A percentile compares a stretch with the other conserved stretches of the same genome.
phyloP scores from a whole-genome alignment of 257 asterid species.

The Perilla frutescens region DNA sequence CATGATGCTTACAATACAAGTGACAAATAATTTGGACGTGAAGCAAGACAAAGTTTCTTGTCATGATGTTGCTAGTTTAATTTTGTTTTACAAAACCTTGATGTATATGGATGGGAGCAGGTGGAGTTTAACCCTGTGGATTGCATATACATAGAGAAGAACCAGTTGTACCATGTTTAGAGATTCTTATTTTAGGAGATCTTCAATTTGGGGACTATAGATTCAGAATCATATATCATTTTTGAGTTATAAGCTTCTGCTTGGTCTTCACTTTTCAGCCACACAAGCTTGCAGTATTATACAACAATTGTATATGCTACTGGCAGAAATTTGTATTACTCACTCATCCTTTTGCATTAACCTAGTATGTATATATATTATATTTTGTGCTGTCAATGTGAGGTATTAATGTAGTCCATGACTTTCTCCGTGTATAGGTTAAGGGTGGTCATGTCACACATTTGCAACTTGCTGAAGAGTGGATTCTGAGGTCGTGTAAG shows the following conservation, averaged over 20 bases:
- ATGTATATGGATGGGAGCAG: conserved; percentile 13
- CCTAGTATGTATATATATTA: no score
- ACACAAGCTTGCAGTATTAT: conserved; percentile 17
- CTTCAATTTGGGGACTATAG: not conserved
- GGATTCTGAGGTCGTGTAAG: conserved; percentile 67
- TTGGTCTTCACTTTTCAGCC: conserved; percentile 27
- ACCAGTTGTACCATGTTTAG: not conserved
- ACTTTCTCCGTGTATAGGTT: conserved; percentile 53
- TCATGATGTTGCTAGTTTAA: not conserved
- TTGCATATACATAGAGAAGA: not conserved
- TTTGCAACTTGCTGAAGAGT: conserved; percentile 83
- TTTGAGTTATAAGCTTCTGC: conserved; percentile 25
- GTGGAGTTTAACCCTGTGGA: conserved; percentile 20
- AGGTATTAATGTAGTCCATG: conserved; percentile 9
- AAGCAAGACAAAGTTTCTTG: conserved; percentile 17
- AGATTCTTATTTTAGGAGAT: not conserved
- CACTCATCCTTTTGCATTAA: conserved; percentile 26
- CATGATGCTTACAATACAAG: not conserved
- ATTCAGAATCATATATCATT: conserved; percentile 8
- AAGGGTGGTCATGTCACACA: conserved; percentile 66
- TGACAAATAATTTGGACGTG: not conserved
- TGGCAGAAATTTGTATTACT: conserved; percentile 27
- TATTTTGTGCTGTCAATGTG: conserved; percentile 17
- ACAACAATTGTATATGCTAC: conserved; percentile 20
- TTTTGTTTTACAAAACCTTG: not conserved